Evolutionary conservation across 1,284 basidiomycete species (phyloP).

Genomic region (Cryptococcus sp.): DNA sequence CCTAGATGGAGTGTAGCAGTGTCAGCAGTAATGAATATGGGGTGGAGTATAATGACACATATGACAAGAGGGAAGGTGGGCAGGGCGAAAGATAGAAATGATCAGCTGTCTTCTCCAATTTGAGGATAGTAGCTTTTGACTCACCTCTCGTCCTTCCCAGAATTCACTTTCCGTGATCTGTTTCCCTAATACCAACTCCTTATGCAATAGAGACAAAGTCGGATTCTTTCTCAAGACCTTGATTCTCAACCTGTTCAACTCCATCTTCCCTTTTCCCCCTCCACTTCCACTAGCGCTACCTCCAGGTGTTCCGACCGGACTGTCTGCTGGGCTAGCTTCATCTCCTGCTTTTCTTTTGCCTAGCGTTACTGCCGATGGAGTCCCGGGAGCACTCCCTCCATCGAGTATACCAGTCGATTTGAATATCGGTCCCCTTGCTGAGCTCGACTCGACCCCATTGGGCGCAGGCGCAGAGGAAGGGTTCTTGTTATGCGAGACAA

Average conservation of each 20-base stretch:
- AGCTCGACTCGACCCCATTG: constrained; percentile 2
- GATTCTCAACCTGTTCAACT: constrained; percentile 56
- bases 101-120: background rate
- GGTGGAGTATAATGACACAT: background rate
- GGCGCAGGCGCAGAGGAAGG: constrained; percentile 3
- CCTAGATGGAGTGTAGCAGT: constrained; percentile 55
- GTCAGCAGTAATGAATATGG: background rate
- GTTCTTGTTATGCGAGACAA: constrained; percentile 37
- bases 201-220: constrained; percentile 71
- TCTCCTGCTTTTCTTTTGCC: constrained; percentile 23
- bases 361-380: background rate
- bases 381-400: constrained; percentile 12
- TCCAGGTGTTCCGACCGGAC: constrained; percentile 1
- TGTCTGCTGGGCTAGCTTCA: constrained; percentile 38
- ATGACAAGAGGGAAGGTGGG: background rate
- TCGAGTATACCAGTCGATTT: background rate
- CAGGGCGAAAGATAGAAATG: background rate
- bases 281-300: constrained; percentile 6
- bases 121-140: constrained; percentile 9
- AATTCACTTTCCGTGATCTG: constrained; percentile 88
- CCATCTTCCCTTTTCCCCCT: constrained; percentile 7
- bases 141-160: constrained; percentile 88
- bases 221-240: constrained; percentile 70
- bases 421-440: background rate
- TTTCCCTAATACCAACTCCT: constrained; percentile 74